These are phyloP conservation scores for Nigrograna mackinnonii DNA, from an alignment of 2,329 filamentous ascomycete genomes.

Conservation along the genomic window DNA sequence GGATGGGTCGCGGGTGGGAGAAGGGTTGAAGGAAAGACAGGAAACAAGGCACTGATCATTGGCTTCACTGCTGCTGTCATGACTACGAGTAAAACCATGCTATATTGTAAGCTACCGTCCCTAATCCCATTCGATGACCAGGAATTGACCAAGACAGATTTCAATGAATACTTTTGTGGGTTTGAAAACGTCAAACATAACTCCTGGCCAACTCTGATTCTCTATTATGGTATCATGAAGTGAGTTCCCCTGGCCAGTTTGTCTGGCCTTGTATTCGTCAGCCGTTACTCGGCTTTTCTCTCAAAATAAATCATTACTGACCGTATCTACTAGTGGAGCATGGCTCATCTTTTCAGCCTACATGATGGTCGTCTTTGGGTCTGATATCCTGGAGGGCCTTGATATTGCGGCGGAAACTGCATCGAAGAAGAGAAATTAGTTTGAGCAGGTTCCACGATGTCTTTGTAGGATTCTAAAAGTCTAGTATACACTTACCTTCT, in stretches of 20 bases:
- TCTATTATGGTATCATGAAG: slow-evolving; percentile 70
- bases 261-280: too few species aligned
- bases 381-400: slow-evolving; percentile 65
- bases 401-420: slow-evolving; percentile 45
- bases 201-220: slow-evolving; percentile 53
- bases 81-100: slow-evolving; percentile 68
- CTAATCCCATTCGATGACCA: too few species aligned
- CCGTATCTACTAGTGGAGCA: slow-evolving; percentile 51
- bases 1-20: slow-evolving; percentile 54
- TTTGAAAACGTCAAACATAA: slow-evolving; percentile 69
- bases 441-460: not conserved
- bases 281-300: too few species aligned
- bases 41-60: slow-evolving; percentile 60
- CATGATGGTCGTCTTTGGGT: slow-evolving; percentile 62
- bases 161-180: slow-evolving; percentile 64
- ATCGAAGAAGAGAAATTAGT: slow-evolving; percentile 28
- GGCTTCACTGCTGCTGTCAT: slow-evolving; percentile 63
- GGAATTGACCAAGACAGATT: slow-evolving; percentile 46
- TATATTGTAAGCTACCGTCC: slow-evolving; percentile 72
- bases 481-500: too few species aligned
- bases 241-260: slow-evolving; percentile 44
- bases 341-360: slow-evolving; percentile 69
- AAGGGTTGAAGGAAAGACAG: slow-evolving; percentile 55
- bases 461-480: too few species aligned
- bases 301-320: too few species aligned